Conservation (phyloP, 2,329 filamentous ascomycete genomes). For the Penicillium sp. region DNA sequence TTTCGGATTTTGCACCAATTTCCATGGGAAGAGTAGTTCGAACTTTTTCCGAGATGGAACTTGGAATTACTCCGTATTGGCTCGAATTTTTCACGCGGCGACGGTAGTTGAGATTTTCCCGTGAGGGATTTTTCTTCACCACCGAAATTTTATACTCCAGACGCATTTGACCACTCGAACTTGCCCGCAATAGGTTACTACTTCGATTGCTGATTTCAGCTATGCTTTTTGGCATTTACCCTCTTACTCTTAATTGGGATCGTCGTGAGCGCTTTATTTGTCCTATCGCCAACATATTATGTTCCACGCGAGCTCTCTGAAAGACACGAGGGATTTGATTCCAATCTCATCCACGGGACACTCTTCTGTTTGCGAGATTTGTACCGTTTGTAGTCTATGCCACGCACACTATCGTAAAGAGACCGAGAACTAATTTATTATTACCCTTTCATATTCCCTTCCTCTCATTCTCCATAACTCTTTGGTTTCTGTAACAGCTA, state of each 20-base stretch:
- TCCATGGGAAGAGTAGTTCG: slow-evolving; percentile 4
- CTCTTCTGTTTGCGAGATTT: too few species aligned
- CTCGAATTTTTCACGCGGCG: background rate
- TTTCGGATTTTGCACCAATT: background rate
- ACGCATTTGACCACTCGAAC: slow-evolving; percentile 5
- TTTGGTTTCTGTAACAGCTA: background rate
- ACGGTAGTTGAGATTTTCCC: slow-evolving; percentile 1
- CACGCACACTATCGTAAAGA: background rate
- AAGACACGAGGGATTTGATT: slow-evolving; percentile 1
- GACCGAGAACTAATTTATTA: background rate
- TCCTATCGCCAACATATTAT: slow-evolving; percentile 18
- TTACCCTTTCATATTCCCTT: background rate
- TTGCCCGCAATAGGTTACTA: slow-evolving; percentile 8
- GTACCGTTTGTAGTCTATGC: background rate
- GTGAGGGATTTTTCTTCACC: slow-evolving; percentile 27
- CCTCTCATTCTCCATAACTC: background rate
- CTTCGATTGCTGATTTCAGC: background rate
- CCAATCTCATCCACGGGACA: background rate
- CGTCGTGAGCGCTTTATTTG: slow-evolving; percentile 21
- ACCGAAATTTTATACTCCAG: slow-evolving; percentile 7
- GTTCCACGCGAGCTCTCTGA: background rate
- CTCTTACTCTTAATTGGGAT: slow-evolving; percentile 15
- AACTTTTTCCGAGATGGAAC: background rate
- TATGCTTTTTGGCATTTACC: background rate
- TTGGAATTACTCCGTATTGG: slow-evolving; percentile 18